Percentiles rank a stretch among this genome's conserved stretches.
These are phyloP conservation scores for Botrytis porri DNA, from an alignment of 2,329 filamentous ascomycete species.

Conservation along the genomic window DNA sequence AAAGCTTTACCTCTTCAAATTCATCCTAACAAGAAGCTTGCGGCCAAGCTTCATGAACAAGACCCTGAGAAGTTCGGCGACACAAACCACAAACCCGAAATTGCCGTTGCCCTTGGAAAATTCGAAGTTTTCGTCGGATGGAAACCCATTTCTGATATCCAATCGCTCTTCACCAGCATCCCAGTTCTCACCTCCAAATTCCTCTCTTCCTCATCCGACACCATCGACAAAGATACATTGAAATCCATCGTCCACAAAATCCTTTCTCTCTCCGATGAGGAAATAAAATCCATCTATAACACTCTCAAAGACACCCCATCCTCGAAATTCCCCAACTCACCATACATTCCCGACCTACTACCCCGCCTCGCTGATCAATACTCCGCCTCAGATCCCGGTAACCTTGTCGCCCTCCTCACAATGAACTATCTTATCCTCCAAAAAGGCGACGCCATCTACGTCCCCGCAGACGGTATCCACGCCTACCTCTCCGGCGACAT, in stretches of 20 bases:
- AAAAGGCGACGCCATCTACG: constrained; percentile 82
- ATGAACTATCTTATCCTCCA: constrained; percentile 72
- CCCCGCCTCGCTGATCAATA: constrained; percentile 65
- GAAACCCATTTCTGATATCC: constrained; percentile 62
- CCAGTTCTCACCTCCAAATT: constrained; percentile 28
- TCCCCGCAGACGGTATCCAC: constrained; percentile 94
- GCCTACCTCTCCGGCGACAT: constrained; percentile 91
- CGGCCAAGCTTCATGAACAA: constrained; percentile 59
- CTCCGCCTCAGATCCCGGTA: constrained; percentile 60
- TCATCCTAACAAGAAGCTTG: constrained; percentile 68
- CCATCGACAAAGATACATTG: constrained; percentile 56
- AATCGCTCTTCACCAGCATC: constrained; percentile 48
- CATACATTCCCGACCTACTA: constrained; percentile 62
- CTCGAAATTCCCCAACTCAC: constrained; percentile 48
- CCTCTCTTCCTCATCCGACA: constrained; percentile 28
- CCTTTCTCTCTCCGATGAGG: constrained; percentile 46
- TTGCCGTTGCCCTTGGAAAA: constrained; percentile 66
- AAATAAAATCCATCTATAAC: constrained; percentile 45
- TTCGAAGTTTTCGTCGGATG: constrained; percentile 78
- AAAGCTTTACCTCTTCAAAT: constrained; percentile 74
- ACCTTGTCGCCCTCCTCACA: constrained; percentile 64
- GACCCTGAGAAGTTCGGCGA: constrained; percentile 67
- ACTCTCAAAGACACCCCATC: constrained; percentile 49
- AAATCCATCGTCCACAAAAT: constrained; percentile 48
- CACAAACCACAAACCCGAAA: constrained; percentile 73